Evolutionary conservation across 176 grass and related monocot genomes (phyloP).

Genomic region (Cenchrus purpureus): DNA sequence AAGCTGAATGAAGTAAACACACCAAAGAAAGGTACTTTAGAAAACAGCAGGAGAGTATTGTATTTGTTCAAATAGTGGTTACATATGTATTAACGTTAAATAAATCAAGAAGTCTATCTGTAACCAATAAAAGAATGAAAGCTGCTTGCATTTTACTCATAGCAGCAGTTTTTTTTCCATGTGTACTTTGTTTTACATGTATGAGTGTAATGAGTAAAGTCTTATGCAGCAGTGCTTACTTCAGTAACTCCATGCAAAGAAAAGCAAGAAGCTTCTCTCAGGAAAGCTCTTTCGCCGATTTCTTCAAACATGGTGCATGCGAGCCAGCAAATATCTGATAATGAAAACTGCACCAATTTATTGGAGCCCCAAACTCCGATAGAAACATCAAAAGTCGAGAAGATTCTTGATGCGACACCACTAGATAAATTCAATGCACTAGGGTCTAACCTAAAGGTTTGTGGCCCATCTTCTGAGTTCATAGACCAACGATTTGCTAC

Average conservation of each 20-base stretch:
- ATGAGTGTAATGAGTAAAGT: constrained; percentile 1
- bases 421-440: constrained; percentile 72
- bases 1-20: constrained; percentile 5
- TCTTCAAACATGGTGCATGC: constrained; percentile 54
- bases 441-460: constrained; percentile 74
- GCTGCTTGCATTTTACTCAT: constrained; percentile 26
- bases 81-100: background rate
- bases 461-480: background rate
- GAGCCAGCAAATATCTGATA: constrained; percentile 34
- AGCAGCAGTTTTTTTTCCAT: constrained; percentile 6
- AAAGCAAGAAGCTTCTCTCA: constrained; percentile 55
- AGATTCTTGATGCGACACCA: constrained; percentile 54
- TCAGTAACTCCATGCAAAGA: constrained; percentile 50
- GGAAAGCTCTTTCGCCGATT: constrained; percentile 83
- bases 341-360: constrained; percentile 7
- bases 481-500: constrained; percentile 16
- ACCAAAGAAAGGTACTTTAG: constrained; percentile 40
- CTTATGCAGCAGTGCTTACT: constrained; percentile 42
- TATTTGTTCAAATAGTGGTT: background rate
- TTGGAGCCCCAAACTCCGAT: constrained; percentile 62
- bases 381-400: constrained; percentile 36
- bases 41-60: background rate
- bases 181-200: background rate
- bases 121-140: constrained; percentile 16
- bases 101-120: background rate